These are phyloP conservation scores for Marasmius sp. DNA, from an alignment of 1,284 basidiomycete species.

Conservation along the genomic window DNA sequence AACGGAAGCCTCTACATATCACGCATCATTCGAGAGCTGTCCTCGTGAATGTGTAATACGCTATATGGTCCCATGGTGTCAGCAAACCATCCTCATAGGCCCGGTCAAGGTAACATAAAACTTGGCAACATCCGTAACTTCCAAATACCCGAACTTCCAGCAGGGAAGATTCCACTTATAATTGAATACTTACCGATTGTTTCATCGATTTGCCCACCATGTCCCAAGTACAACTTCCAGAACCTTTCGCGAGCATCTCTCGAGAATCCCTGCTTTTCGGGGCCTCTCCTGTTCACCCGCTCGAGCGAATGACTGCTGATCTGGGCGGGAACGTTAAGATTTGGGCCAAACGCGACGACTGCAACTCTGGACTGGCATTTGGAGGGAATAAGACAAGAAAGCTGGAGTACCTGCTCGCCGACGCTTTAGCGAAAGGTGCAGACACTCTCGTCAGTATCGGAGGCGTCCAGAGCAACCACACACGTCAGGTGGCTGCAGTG, in stretches of 20 bases:
- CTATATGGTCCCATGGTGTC: too few species aligned
- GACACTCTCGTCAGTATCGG: slow-evolving; percentile 26
- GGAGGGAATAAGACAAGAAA: slow-evolving; percentile 26
- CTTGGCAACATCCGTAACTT: neutral
- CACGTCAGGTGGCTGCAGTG: slow-evolving; percentile 26
- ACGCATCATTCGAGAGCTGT: too few species aligned
- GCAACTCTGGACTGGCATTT: slow-evolving; percentile 24
- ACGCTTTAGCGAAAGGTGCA: slow-evolving; percentile 19
- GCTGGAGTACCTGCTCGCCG: slow-evolving; percentile 25
- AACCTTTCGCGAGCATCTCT: slow-evolving; percentile 12
- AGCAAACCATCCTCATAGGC: too few species aligned
- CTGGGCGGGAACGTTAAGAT: slow-evolving; percentile 18
- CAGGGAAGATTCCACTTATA: neutral
- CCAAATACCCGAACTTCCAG: neutral
- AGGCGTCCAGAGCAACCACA: slow-evolving; percentile 27
- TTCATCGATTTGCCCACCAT: neutral
- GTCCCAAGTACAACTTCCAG: slow-evolving; percentile 9
- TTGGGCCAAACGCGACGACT: slow-evolving; percentile 28
- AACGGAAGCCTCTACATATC: too few species aligned
- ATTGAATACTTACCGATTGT: neutral
- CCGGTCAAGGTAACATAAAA: too few species aligned
- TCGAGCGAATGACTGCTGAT: slow-evolving; percentile 13
- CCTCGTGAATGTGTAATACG: too few species aligned
- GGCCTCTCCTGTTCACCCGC: slow-evolving; percentile 12
- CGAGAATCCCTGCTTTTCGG: slow-evolving; percentile 12